A percentile compares a stretch with the other conserved stretches of the same genome.
Conservation (phyloP, 2,329 filamentous ascomycete genomes). For the Meredithiella fracta region DNA sequence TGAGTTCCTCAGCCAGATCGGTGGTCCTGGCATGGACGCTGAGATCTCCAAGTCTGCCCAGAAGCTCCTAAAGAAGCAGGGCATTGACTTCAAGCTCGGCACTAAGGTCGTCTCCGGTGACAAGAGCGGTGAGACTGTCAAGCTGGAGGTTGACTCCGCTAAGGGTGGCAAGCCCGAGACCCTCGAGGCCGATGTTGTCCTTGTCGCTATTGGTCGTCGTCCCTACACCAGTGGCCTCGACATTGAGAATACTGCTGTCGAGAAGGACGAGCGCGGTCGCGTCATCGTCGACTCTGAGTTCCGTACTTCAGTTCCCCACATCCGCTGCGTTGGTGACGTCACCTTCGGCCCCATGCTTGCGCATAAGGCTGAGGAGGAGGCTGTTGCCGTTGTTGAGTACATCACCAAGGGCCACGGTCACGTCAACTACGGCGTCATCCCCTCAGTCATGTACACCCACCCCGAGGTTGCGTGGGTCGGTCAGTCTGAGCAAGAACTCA, state of each 20-base stretch:
- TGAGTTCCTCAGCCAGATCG: slow-evolving; percentile 90
- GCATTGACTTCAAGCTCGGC: slow-evolving; percentile 93
- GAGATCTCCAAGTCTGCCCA: slow-evolving; percentile 85
- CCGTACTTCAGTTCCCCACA: slow-evolving; percentile 93
- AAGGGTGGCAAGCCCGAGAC: slow-evolving; percentile 94
- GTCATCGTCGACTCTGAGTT: slow-evolving; percentile 97
- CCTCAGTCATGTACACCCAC: slow-evolving; percentile 98
- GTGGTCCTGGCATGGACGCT: slow-evolving; percentile 90
- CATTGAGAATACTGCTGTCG: slow-evolving; percentile 83
- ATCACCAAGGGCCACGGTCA: slow-evolving; percentile 96
- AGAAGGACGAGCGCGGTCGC: slow-evolving; percentile 83
- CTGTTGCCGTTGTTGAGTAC: slow-evolving; percentile 84
- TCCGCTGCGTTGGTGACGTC: slow-evolving; percentile 87
- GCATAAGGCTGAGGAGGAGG: slow-evolving; percentile 98
- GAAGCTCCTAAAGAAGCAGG: slow-evolving; percentile 91
- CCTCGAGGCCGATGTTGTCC: slow-evolving; percentile 83
- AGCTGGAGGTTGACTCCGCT: slow-evolving; percentile 73
- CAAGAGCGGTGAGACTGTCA: slow-evolving; percentile 57
- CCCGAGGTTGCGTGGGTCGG: slow-evolving; percentile 98
- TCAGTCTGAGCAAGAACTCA: slow-evolving; percentile 91
- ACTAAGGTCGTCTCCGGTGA: slow-evolving; percentile 89
- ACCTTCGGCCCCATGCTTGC: slow-evolving; percentile 98
- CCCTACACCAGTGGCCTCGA: slow-evolving; percentile 87
- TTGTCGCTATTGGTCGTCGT: slow-evolving; percentile 89
- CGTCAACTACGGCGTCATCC: slow-evolving; percentile 97